Conservation (phyloP, 805 yeast species). For the Lachancea waltii region DNA sequence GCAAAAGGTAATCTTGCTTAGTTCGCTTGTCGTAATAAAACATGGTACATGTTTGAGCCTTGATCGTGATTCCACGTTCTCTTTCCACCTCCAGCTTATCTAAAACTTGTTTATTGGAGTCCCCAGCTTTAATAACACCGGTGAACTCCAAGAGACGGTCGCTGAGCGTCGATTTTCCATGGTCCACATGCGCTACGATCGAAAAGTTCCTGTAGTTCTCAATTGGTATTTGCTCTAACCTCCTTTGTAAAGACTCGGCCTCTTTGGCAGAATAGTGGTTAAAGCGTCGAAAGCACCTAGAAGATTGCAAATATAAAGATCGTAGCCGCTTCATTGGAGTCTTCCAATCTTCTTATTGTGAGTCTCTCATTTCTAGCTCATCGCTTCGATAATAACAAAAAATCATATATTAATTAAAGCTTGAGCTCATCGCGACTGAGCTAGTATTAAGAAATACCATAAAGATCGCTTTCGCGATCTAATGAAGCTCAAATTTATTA, state of each 20-base stretch:
- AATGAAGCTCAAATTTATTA: slow-evolving; percentile 28
- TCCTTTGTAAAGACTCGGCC: slow-evolving; percentile 34
- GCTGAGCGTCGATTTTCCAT: slow-evolving; percentile 79
- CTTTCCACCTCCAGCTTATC: slow-evolving; percentile 92
- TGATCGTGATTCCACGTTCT: slow-evolving; percentile 94
- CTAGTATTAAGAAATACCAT: neutral
- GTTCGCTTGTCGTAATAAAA: slow-evolving; percentile 51
- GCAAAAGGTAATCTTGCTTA: slow-evolving; percentile 74
- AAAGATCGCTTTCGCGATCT: neutral
- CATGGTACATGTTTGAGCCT: slow-evolving; percentile 96
- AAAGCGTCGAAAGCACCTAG: slow-evolving; percentile 3
- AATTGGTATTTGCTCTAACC: slow-evolving; percentile 75
- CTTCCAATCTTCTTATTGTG: neutral
- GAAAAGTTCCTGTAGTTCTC: slow-evolving; percentile 83
- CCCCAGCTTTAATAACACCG: slow-evolving; percentile 74
- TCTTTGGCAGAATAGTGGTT: slow-evolving; percentile 7
- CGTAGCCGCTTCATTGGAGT: neutral
- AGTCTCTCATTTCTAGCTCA: neutral
- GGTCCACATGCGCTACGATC: slow-evolving; percentile 94
- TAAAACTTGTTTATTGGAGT: slow-evolving; percentile 67
- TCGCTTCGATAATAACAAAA: too few species aligned
- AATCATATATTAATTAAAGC: neutral
- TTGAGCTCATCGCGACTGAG: neutral
- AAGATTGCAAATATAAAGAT: neutral
- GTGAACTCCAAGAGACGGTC: slow-evolving; percentile 85